Evolutionary conservation across 768 basidiomycete genomes (phyloP), one percentile per base, ranked within the genome.

Genomic region (Amanita jacksonii): DNA sequence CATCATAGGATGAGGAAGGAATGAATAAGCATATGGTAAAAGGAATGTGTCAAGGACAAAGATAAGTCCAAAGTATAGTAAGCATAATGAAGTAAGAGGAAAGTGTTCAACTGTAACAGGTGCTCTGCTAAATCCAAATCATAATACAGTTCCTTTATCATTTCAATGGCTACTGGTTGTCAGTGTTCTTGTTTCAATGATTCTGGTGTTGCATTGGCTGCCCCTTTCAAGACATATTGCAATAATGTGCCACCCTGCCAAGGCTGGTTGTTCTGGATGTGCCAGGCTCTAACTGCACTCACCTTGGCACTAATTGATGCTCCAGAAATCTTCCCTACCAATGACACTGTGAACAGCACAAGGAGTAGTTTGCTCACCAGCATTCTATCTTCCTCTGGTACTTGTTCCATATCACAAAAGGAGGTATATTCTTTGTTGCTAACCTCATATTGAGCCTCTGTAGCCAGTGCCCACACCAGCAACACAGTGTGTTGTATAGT

Each of bases 141-240:
- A 1, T 46, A 18, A 3, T 49, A 20, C 5, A 64, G 51, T 3
- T 44, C 19, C 0, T 20, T 1, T 0, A 61, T 45, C 57, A 66
- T 63, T 0, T 23, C 7, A 0, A 22, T 2, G 0, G 55, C 51
- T 0, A 66, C 41, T 0, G 63, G 61, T 0, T 51, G 54, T 0
- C 54, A 51, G 0, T 49, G 52, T 0, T 55, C 52, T 0, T 23
- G 35, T 5, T 36, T 38, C 5, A 53, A 55, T 1, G 50, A 45
- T 1, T 31, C 25, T 0, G 60, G 64, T 3, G 59, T 42, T 2
- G 60, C 47, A 12, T 58, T 59, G 6, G 47, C 38, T 1, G 37
- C 37, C 2, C 38, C 38, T 40, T n/a, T 5, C 22, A 40, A n/a
- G 7, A 40, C 38, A 10, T 40, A 40, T 5, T 40, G 5, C 3